Conservation (phyloP, 495 filamentous ascomycete genomes). For the Aspergillus campestris region DNA sequence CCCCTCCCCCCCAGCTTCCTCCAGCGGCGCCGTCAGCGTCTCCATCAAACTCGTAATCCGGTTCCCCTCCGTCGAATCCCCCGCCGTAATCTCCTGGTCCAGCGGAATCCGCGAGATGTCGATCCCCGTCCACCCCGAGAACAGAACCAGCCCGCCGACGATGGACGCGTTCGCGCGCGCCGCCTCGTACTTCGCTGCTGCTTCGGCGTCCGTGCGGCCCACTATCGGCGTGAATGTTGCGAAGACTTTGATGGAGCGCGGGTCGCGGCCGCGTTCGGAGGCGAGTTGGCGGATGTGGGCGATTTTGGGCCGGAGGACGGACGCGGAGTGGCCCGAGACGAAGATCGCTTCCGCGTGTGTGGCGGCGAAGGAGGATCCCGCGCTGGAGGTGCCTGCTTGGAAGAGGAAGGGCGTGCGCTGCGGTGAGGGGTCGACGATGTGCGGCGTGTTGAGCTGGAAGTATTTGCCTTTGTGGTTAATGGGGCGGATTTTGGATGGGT, state of each 20-base stretch:
- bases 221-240: constrained; percentile 50
- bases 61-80: constrained; percentile 44
- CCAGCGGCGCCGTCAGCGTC: constrained; percentile 40
- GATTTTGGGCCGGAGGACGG: constrained; percentile 43
- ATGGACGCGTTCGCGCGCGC: constrained; percentile 43
- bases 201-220: constrained; percentile 49
- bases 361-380: constrained; percentile 50
- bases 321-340: constrained; percentile 46
- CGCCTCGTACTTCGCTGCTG: constrained; percentile 43
- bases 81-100: constrained; percentile 46
- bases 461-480: constrained; percentile 55
- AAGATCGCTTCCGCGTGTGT: constrained; percentile 59
- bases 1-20: constrained; percentile 26
- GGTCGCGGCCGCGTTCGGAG: constrained; percentile 43
- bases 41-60: constrained; percentile 45
- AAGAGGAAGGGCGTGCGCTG: constrained; percentile 58
- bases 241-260: constrained; percentile 51
- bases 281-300: constrained; percentile 47
- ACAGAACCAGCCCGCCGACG: constrained; percentile 49
- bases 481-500: constrained; percentile 46
- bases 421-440: constrained; percentile 52
- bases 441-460: constrained; percentile 41
- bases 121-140: constrained; percentile 55
- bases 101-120: constrained; percentile 49
- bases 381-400: constrained; percentile 53